phyloP scores from a whole-genome alignment of 164 flowering plant genomes.

The Annona cherimola region DNA sequence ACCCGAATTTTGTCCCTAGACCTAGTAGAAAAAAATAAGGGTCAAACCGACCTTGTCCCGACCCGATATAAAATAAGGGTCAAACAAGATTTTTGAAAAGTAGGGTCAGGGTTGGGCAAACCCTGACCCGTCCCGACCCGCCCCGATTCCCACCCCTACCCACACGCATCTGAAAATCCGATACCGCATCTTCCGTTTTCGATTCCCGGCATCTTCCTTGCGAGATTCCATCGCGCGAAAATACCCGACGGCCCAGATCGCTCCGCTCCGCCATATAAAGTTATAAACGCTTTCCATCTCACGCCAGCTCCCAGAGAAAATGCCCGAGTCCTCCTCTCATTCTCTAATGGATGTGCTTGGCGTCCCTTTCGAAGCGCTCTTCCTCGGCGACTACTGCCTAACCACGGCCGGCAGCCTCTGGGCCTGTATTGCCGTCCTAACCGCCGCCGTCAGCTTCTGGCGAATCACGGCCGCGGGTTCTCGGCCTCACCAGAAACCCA shows the following conservation, averaged over 20 bases:
- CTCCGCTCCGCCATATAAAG: neutral
- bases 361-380: constrained; percentile 2
- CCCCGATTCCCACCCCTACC: too few species aligned
- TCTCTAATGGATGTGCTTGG: constrained; percentile 3
- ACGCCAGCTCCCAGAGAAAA: neutral
- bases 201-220: neutral
- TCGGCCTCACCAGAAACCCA: neutral
- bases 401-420: constrained; percentile 4
- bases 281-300: too few species aligned
- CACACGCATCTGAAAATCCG: neutral
- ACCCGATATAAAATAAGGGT: too few species aligned
- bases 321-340: neutral
- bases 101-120: too few species aligned
- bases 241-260: neutral
- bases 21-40: too few species aligned
- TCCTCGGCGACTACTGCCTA: neutral
- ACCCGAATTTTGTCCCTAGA: too few species aligned
- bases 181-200: neutral
- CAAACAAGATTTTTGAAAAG: too few species aligned
- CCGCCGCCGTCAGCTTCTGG: constrained; percentile 10
- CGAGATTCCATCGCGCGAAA: neutral
- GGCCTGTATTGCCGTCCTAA: constrained; percentile 6
- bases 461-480: constrained; percentile 2
- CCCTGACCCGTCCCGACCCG: too few species aligned
- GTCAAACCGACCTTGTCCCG: too few species aligned